Evolutionary conservation across 2,329 filamentous ascomycete species (phyloP).

Genomic region (Celoporthe dispersa): DNA sequence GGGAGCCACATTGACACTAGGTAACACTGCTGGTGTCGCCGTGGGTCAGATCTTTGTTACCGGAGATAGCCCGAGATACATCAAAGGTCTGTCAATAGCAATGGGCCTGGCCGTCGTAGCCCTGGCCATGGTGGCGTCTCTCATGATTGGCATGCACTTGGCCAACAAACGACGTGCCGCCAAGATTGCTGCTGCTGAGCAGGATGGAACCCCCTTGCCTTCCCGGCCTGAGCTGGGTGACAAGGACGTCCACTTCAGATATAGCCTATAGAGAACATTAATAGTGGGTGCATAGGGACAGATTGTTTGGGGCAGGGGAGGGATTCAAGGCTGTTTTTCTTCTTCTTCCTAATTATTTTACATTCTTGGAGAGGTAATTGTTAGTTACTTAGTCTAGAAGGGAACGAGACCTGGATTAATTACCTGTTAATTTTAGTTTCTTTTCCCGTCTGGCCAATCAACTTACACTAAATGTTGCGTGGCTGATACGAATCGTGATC

Average conservation of each 20-base stretch:
- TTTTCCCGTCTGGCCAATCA: not conserved
- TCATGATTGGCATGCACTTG: slow-evolving; percentile 36
- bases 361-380: not conserved
- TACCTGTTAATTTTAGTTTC: not conserved
- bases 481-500: not conserved
- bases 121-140: slow-evolving; percentile 33
- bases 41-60: slow-evolving; percentile 50
- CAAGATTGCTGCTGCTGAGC: slow-evolving; percentile 33
- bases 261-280: slow-evolving; percentile 28
- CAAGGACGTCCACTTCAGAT: slow-evolving; percentile 37
- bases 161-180: slow-evolving; percentile 37
- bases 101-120: slow-evolving; percentile 37
- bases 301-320: not conserved
- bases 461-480: not conserved
- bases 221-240: slow-evolving; percentile 36
- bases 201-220: slow-evolving; percentile 32
- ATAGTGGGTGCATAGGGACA: not conserved
- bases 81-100: slow-evolving; percentile 38
- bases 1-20: slow-evolving; percentile 51
- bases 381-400: not conserved
- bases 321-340: not conserved
- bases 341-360: not conserved
- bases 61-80: slow-evolving; percentile 37
- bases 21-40: slow-evolving; percentile 52
- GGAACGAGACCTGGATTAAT: not conserved